A percentile compares a stretch with the other conserved stretches of the same genome.
phyloP scores from a whole-genome alignment of 202 grass and related monocot species.

The Sporobolus alterniflorus region DNA sequence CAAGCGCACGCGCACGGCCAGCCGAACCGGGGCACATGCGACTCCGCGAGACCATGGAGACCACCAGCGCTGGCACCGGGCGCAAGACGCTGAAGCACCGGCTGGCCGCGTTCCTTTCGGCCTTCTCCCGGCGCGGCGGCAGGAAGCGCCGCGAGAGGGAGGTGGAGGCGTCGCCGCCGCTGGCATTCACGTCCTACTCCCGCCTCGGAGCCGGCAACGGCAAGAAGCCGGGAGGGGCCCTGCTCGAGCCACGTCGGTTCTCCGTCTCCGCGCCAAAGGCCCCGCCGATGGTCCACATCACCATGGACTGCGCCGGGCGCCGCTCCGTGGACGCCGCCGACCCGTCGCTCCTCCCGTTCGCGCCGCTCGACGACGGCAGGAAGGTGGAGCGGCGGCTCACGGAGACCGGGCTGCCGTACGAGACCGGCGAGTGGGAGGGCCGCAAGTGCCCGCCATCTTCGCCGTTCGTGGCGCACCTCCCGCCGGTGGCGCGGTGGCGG shows the following conservation, averaged over 20 bases:
- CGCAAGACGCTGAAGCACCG: conserved; percentile 75
- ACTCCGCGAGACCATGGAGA: conserved; percentile 39
- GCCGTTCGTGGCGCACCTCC: conserved; percentile 41
- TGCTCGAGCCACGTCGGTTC: conserved; percentile 42
- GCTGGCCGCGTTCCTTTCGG: conserved; percentile 62
- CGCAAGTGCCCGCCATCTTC: conserved; percentile 68
- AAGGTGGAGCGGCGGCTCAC: conserved; percentile 40
- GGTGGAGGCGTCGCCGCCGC: conserved; percentile 5
- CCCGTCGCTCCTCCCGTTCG: conserved; percentile 46
- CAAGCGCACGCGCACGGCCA: not conserved
- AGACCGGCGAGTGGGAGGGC: conserved; percentile 55
- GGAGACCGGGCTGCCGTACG: conserved; percentile 21
- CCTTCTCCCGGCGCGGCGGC: conserved; percentile 38
- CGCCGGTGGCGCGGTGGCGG: conserved; percentile 43
- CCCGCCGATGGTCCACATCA: conserved; percentile 56
- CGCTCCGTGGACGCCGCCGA: conserved; percentile 66
- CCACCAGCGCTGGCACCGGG: conserved; percentile 10
- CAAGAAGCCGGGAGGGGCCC: conserved; percentile 1
- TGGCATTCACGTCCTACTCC: conserved; percentile 48
- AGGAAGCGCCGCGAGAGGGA: conserved; percentile 33
- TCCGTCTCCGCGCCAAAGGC: conserved; percentile 50
- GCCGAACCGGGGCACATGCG: not conserved
- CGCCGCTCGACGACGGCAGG: conserved; percentile 26
- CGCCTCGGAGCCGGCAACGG: conserved; percentile 21
- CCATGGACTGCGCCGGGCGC: conserved; percentile 79